Percentiles rank a stretch among this genome's conserved stretches.
phyloP scores from a whole-genome alignment of 345 rosid genomes.

The Noccaea bulbosa region DNA sequence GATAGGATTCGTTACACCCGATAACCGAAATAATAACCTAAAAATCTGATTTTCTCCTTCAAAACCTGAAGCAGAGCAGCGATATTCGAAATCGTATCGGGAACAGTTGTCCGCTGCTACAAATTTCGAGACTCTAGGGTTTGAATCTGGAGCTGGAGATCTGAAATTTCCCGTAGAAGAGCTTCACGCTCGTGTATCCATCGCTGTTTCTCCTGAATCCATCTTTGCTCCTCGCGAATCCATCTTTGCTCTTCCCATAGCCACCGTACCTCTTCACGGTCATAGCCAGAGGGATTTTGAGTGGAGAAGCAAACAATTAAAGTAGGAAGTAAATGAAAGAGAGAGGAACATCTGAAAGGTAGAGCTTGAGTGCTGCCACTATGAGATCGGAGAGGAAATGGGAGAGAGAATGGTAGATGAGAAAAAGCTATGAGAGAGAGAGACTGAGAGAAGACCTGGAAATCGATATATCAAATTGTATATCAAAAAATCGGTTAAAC shows the following conservation, averaged over 20 bases:
- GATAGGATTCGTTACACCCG: no score
- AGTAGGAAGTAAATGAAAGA: slow-evolving; percentile 41
- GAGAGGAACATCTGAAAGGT: slow-evolving; percentile 32
- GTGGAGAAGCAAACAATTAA: slow-evolving; percentile 50
- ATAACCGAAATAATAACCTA: no score
- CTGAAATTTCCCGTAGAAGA: slow-evolving; percentile 57
- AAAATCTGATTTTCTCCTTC: slow-evolving; percentile 65
- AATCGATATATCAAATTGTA: no score
- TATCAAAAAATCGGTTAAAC: no score
- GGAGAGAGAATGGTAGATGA: slow-evolving; percentile 42
- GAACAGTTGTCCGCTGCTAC: slow-evolving; percentile 42
- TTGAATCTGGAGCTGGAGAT: slow-evolving; percentile 65
- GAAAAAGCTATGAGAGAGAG: slow-evolving; percentile 39
- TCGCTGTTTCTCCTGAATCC: slow-evolving; percentile 81
- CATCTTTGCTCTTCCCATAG: slow-evolving; percentile 87
- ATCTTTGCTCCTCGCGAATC: slow-evolving; percentile 91
- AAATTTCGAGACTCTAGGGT: slow-evolving; percentile 51
- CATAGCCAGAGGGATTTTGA: slow-evolving; percentile 42
- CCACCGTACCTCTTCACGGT: slow-evolving; percentile 66
- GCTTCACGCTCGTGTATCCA: slow-evolving; percentile 86
- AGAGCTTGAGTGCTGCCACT: neutral
- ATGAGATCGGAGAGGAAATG: slow-evolving; percentile 23
- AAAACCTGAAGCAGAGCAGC: slow-evolving; percentile 60
- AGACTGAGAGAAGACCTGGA: no score
- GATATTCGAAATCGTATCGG: slow-evolving; percentile 52